Percentiles rank a stretch among this genome's conserved stretches.
phyloP scores from a whole-genome alignment of 1,284 basidiomycete species.

The Peniophora sp. region DNA sequence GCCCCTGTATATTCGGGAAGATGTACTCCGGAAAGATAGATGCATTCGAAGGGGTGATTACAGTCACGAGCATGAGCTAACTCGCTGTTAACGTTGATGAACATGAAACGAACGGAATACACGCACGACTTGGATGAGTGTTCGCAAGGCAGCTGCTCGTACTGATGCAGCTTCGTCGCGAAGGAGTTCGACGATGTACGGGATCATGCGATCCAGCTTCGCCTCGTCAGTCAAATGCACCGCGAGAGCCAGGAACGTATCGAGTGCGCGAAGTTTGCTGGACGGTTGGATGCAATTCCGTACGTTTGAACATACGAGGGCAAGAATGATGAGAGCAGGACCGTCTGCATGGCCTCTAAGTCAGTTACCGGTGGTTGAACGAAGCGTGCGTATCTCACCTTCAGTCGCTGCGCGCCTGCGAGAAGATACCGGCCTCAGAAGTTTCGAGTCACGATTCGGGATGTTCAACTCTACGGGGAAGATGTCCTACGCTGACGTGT shows the following conservation, averaged over 20 bases:
- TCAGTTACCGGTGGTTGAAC: background rate
- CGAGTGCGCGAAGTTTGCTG: slow-evolving; percentile 78
- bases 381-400: slow-evolving; percentile 28
- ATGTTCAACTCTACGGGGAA: slow-evolving; percentile 72
- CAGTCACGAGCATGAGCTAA: slow-evolving; percentile 78
- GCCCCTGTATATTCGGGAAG: slow-evolving; percentile 80
- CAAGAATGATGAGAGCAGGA: slow-evolving; percentile 73
- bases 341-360: slow-evolving; percentile 45
- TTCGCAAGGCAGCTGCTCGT: slow-evolving; percentile 71
- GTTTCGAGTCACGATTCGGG: slow-evolving; percentile 58
- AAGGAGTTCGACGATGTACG: slow-evolving; percentile 84
- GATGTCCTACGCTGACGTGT: slow-evolving; percentile 43
- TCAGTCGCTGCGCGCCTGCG: slow-evolving; percentile 53
- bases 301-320: slow-evolving; percentile 84
- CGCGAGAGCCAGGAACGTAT: slow-evolving; percentile 81
- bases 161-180: slow-evolving; percentile 82
- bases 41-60: slow-evolving; percentile 86
- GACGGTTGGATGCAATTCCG: slow-evolving; percentile 78
- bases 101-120: slow-evolving; percentile 1
- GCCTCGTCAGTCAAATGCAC: slow-evolving; percentile 89
- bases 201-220: slow-evolving; percentile 89
- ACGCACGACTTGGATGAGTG: slow-evolving; percentile 77
- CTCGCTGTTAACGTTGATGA: background rate
- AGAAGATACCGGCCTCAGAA: slow-evolving; percentile 31
- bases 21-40: slow-evolving; percentile 93